These are phyloP conservation scores for Fusarium newnesense DNA, from an alignment of 2,329 filamentous ascomycete genomes.

Conservation along the genomic window DNA sequence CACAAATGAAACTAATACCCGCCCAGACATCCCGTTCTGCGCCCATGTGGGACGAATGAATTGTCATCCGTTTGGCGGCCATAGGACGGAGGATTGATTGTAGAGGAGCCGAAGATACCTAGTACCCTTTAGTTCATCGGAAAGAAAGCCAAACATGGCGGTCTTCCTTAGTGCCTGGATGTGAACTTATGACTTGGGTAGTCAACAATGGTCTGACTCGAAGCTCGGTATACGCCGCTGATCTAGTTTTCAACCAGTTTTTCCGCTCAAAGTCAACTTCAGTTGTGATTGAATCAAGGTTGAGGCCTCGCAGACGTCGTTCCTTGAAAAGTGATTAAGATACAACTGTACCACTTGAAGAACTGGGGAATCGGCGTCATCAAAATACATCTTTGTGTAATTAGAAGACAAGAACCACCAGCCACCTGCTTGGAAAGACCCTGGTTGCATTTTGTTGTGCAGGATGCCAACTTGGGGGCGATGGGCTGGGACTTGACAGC, in stretches of 20 bases:
- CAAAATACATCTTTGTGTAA: constrained; percentile 1
- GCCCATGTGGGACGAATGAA: background rate
- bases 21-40: background rate
- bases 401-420: background rate
- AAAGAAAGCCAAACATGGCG: constrained; percentile 3
- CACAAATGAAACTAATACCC: background rate
- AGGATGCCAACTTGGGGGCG: constrained; percentile 15
- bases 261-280: background rate
- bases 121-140: constrained; percentile 2
- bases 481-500: constrained; percentile 29
- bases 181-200: background rate
- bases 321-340: constrained; percentile 7
- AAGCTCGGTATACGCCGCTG: background rate
- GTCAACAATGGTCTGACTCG: background rate
- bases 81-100: constrained; percentile 8
- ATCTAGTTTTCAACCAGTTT: background rate
- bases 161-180: background rate
- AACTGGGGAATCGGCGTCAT: constrained; percentile 15
- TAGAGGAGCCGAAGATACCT: constrained; percentile 1
- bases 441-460: constrained; percentile 2
- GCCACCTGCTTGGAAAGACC: background rate
- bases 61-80: background rate
- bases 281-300: background rate
- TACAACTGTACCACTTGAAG: background rate
- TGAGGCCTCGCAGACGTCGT: background rate